Conservation (phyloP, 345 rosid genomes). For the Citrus trifoliata region DNA sequence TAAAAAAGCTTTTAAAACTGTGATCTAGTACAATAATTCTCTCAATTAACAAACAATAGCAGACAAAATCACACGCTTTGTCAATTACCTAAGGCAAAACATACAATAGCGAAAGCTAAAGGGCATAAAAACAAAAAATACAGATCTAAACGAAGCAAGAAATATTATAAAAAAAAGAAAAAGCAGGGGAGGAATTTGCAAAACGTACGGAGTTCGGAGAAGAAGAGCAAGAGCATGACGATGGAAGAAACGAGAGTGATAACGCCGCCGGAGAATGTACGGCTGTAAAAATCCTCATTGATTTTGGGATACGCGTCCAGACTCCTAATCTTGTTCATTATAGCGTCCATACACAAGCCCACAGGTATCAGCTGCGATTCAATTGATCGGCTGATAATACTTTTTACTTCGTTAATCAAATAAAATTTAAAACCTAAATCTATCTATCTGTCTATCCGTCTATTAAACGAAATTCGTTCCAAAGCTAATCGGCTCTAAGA, state of each 20-base stretch:
- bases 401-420: neutral
- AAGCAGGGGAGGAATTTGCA: neutral
- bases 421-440: neutral
- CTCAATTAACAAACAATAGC: neutral
- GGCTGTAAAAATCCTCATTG: slow-evolving; percentile 96
- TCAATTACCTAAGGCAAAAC: no score
- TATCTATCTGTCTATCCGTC: no score
- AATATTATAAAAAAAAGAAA: neutral
- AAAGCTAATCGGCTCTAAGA: neutral
- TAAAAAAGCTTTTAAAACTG: neutral
- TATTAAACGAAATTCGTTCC: neutral
- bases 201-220: slow-evolving; percentile 85
- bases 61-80: neutral
- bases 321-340: slow-evolving; percentile 72
- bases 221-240: slow-evolving; percentile 90
- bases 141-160: neutral
- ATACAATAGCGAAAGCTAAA: neutral
- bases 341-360: slow-evolving; percentile 48
- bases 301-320: slow-evolving; percentile 95
- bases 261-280: slow-evolving; percentile 91
- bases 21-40: neutral
- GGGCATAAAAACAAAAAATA: neutral
- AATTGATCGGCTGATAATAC: neutral
- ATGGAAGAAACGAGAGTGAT: slow-evolving; percentile 85
- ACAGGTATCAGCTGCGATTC: neutral